Percentiles rank a stretch among this genome's conserved stretches.
Conservation (phyloP, 805 yeast genomes). For the Sungouiozyma ichnusensis region DNA sequence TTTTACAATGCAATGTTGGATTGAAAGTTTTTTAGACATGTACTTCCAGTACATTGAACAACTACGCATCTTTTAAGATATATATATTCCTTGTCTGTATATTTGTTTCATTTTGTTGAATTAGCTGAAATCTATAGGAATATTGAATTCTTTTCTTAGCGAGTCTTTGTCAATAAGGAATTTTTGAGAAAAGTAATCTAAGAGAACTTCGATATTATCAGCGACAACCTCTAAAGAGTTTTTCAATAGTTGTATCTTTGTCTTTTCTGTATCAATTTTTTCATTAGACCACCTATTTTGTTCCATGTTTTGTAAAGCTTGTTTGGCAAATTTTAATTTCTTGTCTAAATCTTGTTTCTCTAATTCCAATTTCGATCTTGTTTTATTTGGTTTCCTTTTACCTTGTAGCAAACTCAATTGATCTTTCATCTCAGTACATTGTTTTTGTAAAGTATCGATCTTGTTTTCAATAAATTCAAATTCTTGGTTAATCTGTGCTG, state of each 20-base stretch:
- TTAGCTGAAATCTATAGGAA: conserved; percentile 41
- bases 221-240: conserved; percentile 13
- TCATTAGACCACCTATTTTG: conserved; percentile 14
- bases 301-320: neutral
- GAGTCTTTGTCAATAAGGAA: conserved; percentile 22
- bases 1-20: no score
- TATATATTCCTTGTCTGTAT: no score
- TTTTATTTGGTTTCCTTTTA: conserved; percentile 3
- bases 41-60: no score
- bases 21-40: no score
- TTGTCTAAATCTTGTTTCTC: neutral
- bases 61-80: no score
- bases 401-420: conserved; percentile 1
- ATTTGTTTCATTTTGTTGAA: no score
- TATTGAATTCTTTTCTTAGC: conserved; percentile 31
- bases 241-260: conserved; percentile 3
- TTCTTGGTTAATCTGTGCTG: conserved; percentile 7
- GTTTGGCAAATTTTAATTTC: neutral
- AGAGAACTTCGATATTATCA: conserved; percentile 35
- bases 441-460: neutral
- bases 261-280: conserved; percentile 7
- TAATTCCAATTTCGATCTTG: neutral
- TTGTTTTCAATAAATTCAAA: conserved; percentile 1
- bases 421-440: neutral
- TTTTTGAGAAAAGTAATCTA: conserved; percentile 29